A percentile compares a stretch with the other conserved stretches of the same genome.
phyloP scores from a whole-genome alignment of 192 early-diverging fungal species.

The Coemansia sp. region DNA sequence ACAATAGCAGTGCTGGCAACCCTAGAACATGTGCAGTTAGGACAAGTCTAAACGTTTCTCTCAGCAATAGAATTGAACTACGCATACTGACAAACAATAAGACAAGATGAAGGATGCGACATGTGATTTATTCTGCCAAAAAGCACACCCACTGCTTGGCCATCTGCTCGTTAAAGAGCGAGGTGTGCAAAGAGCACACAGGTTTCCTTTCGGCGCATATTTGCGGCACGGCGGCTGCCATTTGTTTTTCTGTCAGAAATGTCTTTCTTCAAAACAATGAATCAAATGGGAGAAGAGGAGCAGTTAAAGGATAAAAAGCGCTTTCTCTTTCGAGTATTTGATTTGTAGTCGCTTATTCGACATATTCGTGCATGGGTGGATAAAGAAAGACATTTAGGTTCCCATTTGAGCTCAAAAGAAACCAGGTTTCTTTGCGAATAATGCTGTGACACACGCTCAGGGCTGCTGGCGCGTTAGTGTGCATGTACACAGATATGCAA shows the following conservation, averaged over 20 bases:
- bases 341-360: neutral
- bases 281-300: neutral
- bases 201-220: no score
- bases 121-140: no score
- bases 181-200: no score
- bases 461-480: neutral
- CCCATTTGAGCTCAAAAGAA: neutral
- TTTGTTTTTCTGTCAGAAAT: neutral
- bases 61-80: no score
- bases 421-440: neutral
- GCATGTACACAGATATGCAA: neutral
- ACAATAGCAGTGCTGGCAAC: no score
- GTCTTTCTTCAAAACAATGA: constrained; percentile 4
- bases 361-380: neutral
- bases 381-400: neutral
- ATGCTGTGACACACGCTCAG: neutral
- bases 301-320: neutral
- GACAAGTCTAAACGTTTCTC: no score
- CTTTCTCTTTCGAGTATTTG: neutral
- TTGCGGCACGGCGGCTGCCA: neutral
- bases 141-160: no score
- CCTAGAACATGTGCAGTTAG: no score
- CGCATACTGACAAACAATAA: no score
- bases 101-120: no score
- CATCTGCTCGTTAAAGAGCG: no score